phyloP scores from a whole-genome alignment of 2,329 filamentous ascomycete species.

The Aspergillus versicolor region DNA sequence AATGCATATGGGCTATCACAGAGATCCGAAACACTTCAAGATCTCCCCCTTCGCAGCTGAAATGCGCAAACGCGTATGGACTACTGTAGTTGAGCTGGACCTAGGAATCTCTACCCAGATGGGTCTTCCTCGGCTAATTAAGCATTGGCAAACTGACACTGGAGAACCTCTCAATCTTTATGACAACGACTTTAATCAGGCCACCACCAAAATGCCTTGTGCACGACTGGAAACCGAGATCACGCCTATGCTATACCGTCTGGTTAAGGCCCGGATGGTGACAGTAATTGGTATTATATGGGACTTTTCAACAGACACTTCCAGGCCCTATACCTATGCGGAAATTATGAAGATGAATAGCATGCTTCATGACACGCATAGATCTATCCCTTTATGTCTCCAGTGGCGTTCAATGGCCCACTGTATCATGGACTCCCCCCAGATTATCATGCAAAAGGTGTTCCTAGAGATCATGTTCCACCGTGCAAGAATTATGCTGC shows the following conservation, averaged over 20 bases:
- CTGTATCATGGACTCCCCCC: too few relatives aligned
- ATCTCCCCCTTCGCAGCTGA: slow-evolving; percentile 57
- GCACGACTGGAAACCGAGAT: slow-evolving; percentile 42
- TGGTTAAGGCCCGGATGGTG: too few relatives aligned
- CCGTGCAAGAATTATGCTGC: too few relatives aligned
- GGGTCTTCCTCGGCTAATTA: slow-evolving; percentile 61
- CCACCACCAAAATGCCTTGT: slow-evolving; percentile 50
- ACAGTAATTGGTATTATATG: too few relatives aligned
- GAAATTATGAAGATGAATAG: background rate
- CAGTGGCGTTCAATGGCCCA: too few relatives aligned
- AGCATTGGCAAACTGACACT: slow-evolving; percentile 59
- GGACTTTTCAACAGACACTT: too few relatives aligned
- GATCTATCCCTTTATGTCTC: too few relatives aligned
- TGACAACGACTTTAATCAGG: slow-evolving; percentile 58
- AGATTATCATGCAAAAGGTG: too few relatives aligned
- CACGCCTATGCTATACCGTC: background rate
- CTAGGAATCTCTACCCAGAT: slow-evolving; percentile 61
- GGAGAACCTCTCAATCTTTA: slow-evolving; percentile 55
- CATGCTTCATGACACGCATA: too few relatives aligned
- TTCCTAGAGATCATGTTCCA: too few relatives aligned
- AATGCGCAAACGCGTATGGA: slow-evolving; percentile 44
- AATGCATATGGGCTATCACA: slow-evolving; percentile 61
- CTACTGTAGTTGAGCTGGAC: slow-evolving; percentile 52
- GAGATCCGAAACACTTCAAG: slow-evolving; percentile 53
- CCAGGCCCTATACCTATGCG: background rate